phyloP scores from a whole-genome alignment of 176 grass and related monocot species.

The Carex parvula region DNA sequence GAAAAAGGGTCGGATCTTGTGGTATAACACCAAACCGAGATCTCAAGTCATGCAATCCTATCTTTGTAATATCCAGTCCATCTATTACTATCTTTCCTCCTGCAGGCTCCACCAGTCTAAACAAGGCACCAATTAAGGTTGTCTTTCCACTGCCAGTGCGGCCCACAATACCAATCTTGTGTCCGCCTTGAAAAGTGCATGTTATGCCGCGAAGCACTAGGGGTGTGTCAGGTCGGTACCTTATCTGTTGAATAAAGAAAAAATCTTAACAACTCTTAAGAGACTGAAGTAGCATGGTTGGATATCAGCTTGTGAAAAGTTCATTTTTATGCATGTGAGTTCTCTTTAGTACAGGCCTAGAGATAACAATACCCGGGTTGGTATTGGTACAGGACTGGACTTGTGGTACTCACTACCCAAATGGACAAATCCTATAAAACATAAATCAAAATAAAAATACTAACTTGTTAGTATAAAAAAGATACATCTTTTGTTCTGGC shows the following conservation, averaged over 20 bases:
- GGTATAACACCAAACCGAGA: slow-evolving; percentile 90
- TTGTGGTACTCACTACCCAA: not conserved
- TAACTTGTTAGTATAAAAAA: not conserved
- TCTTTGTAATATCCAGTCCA: slow-evolving; percentile 46
- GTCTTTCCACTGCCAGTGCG: slow-evolving; percentile 94
- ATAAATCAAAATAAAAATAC: not conserved
- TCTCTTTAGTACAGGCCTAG: not conserved
- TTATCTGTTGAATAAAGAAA: slow-evolving; percentile 60
- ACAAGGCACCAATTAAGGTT: slow-evolving; percentile 78
- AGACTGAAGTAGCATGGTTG: not conserved
- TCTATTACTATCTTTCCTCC: slow-evolving; percentile 78
- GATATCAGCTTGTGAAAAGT: not conserved
- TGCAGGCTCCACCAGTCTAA: slow-evolving; percentile 89
- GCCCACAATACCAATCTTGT: slow-evolving; percentile 89
- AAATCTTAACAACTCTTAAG: not conserved
- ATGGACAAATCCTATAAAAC: not conserved
- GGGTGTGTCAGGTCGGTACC: slow-evolving; percentile 62
- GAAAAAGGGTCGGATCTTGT: slow-evolving; percentile 91
- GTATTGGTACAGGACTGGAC: not conserved
- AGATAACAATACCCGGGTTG: not conserved
- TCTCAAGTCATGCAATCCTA: slow-evolving; percentile 87
- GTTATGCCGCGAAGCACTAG: slow-evolving; percentile 70
- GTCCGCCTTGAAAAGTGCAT: slow-evolving; percentile 73
- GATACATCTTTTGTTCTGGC: not conserved
- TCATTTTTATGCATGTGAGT: not conserved